These are phyloP conservation scores for Physcomitrium patens DNA, from an alignment of 225 moss, liverwort and hornwort species.

Conservation along the genomic window DNA sequence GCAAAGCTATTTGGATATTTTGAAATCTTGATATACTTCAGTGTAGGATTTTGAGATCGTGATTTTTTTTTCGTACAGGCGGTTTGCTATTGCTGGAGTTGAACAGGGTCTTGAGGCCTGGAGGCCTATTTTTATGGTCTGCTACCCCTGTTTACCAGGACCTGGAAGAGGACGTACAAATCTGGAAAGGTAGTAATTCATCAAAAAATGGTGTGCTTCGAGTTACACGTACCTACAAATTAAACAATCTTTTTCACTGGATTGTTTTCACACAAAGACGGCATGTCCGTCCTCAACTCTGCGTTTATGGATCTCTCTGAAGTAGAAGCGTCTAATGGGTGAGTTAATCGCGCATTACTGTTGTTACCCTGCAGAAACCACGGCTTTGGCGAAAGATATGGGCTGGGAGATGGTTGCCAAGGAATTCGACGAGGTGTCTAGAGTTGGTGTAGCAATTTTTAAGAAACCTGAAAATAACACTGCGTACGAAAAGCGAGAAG, in stretches of 20 bases:
- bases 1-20: no score
- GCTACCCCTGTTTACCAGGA: conserved; percentile 88
- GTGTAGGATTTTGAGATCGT: neutral
- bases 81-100: conserved; percentile 77
- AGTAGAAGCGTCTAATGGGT: neutral
- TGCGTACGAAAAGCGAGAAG: conserved; percentile 55
- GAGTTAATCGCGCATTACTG: neutral
- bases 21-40: no score
- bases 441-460: conserved; percentile 74
- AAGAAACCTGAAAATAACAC: conserved; percentile 65
- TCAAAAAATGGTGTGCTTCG: no score
- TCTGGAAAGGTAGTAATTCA: conserved; percentile 53
- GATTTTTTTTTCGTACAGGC: conserved; percentile 36
- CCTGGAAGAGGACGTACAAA: conserved; percentile 45
- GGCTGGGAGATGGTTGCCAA: conserved; percentile 71
- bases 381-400: conserved; percentile 56
- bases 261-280: no score
- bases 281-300: no score
- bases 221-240: no score
- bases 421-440: conserved; percentile 42
- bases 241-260: no score
- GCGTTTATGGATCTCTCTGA: no score
- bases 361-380: conserved; percentile 48
- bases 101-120: conserved; percentile 77
- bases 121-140: conserved; percentile 87